Percentiles rank a stretch among this genome's conserved stretches.
Conservation (phyloP, 352 stramenopile species). For the Phytopythium cucurbitacearum region DNA sequence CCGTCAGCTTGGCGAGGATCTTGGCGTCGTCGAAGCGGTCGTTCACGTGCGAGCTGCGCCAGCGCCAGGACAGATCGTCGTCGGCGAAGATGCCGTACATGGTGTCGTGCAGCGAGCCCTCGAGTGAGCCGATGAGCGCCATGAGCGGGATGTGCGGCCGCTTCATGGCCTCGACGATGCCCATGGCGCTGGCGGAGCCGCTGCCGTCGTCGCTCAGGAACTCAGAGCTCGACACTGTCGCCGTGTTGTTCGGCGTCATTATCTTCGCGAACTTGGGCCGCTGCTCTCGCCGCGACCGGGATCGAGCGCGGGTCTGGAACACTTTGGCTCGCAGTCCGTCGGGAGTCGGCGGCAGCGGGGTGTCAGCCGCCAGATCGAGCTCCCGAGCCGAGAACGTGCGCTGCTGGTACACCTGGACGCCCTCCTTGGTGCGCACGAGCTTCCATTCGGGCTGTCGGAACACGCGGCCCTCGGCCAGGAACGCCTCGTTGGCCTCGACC, state of each 20-base stretch:
- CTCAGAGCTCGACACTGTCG: background rate
- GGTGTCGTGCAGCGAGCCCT: constrained; percentile 47
- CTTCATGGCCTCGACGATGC: constrained; percentile 22
- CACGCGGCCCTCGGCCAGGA: constrained; percentile 14
- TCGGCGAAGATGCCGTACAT: constrained; percentile 42
- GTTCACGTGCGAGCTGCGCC: constrained; percentile 40
- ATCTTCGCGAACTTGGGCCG: too few species aligned
- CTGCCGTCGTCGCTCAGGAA: background rate
- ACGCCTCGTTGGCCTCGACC: constrained; percentile 32
- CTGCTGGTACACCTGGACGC: constrained; percentile 28
- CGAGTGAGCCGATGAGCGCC: constrained; percentile 30
- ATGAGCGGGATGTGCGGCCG: constrained; percentile 29
- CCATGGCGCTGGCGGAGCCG: background rate
- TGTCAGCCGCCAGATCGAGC: too few species aligned
- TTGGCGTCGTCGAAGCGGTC: constrained; percentile 44
- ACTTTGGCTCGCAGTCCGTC: too few species aligned
- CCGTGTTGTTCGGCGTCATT: background rate
- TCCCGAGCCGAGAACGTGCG: background rate
- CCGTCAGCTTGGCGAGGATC: constrained; percentile 32
- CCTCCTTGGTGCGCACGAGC: constrained; percentile 34
- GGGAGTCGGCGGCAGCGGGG: too few species aligned
- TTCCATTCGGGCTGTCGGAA: constrained; percentile 31
- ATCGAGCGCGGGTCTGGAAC: too few species aligned
- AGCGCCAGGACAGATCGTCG: constrained; percentile 35
- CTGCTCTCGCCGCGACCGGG: too few species aligned